A percentile compares a stretch with the other conserved stretches of the same genome.
Conservation (phyloP, 2,329 filamentous ascomycete genomes). For the Teratosphaeria zuluensis region DNA sequence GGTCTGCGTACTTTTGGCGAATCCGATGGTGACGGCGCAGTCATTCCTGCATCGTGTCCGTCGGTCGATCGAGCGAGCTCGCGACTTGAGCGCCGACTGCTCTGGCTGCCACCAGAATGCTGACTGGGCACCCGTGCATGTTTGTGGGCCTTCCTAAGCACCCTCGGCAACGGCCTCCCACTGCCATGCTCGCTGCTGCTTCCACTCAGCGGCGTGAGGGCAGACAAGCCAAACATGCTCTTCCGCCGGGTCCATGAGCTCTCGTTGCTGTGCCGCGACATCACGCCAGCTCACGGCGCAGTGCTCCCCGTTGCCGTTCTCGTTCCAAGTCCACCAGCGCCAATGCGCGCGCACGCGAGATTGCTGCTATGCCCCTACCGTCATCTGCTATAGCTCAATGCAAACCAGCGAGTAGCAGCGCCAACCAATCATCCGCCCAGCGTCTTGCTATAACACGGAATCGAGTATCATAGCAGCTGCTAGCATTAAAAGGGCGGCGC, state of each 20-base stretch:
- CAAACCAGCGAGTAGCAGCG: neutral
- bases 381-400: slow-evolving; percentile 2
- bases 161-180: slow-evolving; percentile 9
- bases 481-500: neutral
- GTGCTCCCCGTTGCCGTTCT: neutral
- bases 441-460: neutral
- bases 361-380: slow-evolving; percentile 1
- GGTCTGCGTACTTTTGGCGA: slow-evolving; percentile 18
- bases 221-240: slow-evolving; percentile 24
- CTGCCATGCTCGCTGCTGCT: neutral
- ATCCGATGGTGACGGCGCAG: slow-evolving; percentile 11
- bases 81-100: slow-evolving; percentile 7
- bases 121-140: slow-evolving; percentile 15
- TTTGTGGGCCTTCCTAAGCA: slow-evolving; percentile 16
- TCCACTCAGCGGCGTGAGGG: slow-evolving; percentile 13
- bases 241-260: slow-evolving; percentile 20
- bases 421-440: neutral
- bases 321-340: neutral
- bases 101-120: slow-evolving; percentile 3
- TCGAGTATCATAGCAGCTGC: neutral
- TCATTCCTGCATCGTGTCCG: slow-evolving; percentile 10
- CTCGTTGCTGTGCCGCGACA: slow-evolving; percentile 21
- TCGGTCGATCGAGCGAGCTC: slow-evolving; percentile 15
- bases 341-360: slow-evolving; percentile 2
- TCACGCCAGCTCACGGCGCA: neutral